Evolutionary conservation across 108 stramenopile genomes (phyloP).

Genomic region (Bacterosira constricta): DNA sequence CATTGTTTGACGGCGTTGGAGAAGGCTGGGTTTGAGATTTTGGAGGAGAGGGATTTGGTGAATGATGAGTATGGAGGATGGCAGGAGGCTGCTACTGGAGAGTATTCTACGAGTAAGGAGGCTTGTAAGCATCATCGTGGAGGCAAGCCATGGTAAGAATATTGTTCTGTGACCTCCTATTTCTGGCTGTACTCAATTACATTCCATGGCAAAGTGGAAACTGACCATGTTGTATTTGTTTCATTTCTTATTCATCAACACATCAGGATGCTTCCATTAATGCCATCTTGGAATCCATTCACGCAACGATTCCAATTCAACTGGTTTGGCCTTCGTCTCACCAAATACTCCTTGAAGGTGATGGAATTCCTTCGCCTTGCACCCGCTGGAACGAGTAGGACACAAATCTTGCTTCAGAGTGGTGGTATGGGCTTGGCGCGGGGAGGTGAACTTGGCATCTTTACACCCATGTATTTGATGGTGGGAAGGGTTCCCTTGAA

Average conservation of each 20-base stretch:
- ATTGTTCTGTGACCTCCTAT: neutral
- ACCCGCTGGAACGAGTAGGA: slow-evolving; percentile 83
- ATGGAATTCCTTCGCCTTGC: slow-evolving; percentile 75
- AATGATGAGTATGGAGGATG: slow-evolving; percentile 51
- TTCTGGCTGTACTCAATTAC: neutral
- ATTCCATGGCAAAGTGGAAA: too few relatives aligned
- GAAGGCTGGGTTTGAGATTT: slow-evolving; percentile 76
- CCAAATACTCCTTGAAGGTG: slow-evolving; percentile 61
- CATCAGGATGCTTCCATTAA: slow-evolving; percentile 79
- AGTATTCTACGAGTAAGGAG: slow-evolving; percentile 38
- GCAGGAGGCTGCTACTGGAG: slow-evolving; percentile 38
- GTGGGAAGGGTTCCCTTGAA: slow-evolving; percentile 74
- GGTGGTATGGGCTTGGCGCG: slow-evolving; percentile 80
- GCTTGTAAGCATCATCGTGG: slow-evolving; percentile 18
- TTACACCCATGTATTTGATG: slow-evolving; percentile 92
- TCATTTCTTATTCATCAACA: neutral
- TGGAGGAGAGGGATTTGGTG: slow-evolving; percentile 77
- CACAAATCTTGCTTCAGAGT: slow-evolving; percentile 85
- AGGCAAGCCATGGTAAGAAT: slow-evolving; percentile 32
- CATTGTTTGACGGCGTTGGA: slow-evolving; percentile 73
- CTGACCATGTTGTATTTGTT: too few relatives aligned
- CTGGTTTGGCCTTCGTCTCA: slow-evolving; percentile 73
- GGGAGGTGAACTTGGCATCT: slow-evolving; percentile 73
- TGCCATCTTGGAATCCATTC: slow-evolving; percentile 85
- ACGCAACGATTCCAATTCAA: slow-evolving; percentile 91